Percentiles rank a stretch among this genome's conserved stretches.
These are phyloP conservation scores for Phytopythium chamaehyphon DNA, from an alignment of 352 stramenopile genomes.

Conservation along the genomic window DNA sequence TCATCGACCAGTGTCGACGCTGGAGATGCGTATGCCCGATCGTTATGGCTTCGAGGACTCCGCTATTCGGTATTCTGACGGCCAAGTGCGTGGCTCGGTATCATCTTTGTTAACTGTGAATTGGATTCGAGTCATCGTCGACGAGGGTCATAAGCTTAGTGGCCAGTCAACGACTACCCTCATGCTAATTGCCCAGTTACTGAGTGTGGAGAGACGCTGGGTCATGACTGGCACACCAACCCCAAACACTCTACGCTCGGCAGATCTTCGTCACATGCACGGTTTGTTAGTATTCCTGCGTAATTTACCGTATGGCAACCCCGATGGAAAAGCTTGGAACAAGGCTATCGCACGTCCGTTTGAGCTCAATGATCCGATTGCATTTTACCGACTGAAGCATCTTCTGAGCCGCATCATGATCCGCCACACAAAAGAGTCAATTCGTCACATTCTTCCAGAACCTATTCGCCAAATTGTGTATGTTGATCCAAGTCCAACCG, in stretches of 20 bases:
- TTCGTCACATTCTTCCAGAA: constrained; percentile 57
- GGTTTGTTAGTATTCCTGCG: constrained; percentile 89
- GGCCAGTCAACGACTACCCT: constrained; percentile 55
- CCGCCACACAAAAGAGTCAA: constrained; percentile 92
- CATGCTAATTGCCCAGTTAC: constrained; percentile 76
- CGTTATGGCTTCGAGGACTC: constrained; percentile 63
- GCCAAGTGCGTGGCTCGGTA: constrained; percentile 39
- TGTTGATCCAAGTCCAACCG: constrained; percentile 59
- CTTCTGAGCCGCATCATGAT: constrained; percentile 92
- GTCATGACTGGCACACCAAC: constrained; percentile 98
- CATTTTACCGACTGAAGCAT: constrained; percentile 71
- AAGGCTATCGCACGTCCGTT: constrained; percentile 77
- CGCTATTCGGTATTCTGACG: constrained; percentile 49
- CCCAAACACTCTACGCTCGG: constrained; percentile 80
- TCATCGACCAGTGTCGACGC: constrained; percentile 45
- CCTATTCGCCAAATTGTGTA: constrained; percentile 44
- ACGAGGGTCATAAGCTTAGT: constrained; percentile 95
- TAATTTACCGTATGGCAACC: constrained; percentile 81
- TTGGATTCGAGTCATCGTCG: constrained; percentile 91
- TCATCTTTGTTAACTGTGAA: constrained; percentile 62
- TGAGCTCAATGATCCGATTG: constrained; percentile 47
- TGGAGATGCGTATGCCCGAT: constrained; percentile 61
- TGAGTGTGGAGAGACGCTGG: constrained; percentile 89
- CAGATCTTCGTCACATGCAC: constrained; percentile 88
- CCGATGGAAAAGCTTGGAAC: constrained; percentile 66